Conservation (phyloP, 2,329 filamentous ascomycete genomes). For the Fonsecaea pedrosoi region DNA sequence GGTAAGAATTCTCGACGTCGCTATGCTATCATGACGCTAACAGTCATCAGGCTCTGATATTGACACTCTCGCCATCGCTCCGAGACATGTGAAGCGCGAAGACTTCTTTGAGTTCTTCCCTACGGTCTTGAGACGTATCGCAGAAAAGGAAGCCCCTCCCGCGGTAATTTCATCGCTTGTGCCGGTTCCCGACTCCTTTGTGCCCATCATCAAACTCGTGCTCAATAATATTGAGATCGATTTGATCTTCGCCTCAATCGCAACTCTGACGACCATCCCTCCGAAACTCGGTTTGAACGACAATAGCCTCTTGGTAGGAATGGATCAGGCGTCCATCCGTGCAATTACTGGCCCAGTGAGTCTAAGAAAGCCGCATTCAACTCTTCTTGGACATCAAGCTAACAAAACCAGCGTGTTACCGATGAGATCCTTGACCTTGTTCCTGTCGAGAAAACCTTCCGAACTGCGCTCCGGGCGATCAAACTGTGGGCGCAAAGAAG, state of each 20-base stretch:
- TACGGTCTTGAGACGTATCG: slow-evolving; percentile 76
- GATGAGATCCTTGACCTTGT: slow-evolving; percentile 90
- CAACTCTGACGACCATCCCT: slow-evolving; percentile 73
- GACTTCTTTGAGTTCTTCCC: slow-evolving; percentile 94
- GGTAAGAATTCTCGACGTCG: slow-evolving; percentile 48
- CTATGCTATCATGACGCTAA: not conserved
- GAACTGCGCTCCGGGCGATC: slow-evolving; percentile 85
- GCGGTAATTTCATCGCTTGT: slow-evolving; percentile 85
- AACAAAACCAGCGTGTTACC: slow-evolving; percentile 68
- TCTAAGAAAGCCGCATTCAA: not conserved
- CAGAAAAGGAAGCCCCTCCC: slow-evolving; percentile 56
- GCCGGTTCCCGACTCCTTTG: slow-evolving; percentile 85
- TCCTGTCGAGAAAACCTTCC: slow-evolving; percentile 87
- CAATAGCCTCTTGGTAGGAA: slow-evolving; percentile 80
- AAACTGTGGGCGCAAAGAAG: slow-evolving; percentile 95
- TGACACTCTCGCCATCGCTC: slow-evolving; percentile 90
- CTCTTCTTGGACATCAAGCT: not conserved
- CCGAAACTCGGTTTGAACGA: slow-evolving; percentile 78
- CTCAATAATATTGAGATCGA: slow-evolving; percentile 92
- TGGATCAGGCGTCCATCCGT: slow-evolving; percentile 85
- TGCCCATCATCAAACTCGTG: slow-evolving; percentile 97
- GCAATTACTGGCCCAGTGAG: slow-evolving; percentile 81
- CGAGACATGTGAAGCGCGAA: slow-evolving; percentile 83
- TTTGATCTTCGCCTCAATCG: slow-evolving; percentile 82
- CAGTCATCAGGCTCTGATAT: slow-evolving; percentile 80